A percentile compares a stretch with the other conserved stretches of the same genome.
Conservation (phyloP, 106 monocot genomes). For the Apostasia ramifera region DNA sequence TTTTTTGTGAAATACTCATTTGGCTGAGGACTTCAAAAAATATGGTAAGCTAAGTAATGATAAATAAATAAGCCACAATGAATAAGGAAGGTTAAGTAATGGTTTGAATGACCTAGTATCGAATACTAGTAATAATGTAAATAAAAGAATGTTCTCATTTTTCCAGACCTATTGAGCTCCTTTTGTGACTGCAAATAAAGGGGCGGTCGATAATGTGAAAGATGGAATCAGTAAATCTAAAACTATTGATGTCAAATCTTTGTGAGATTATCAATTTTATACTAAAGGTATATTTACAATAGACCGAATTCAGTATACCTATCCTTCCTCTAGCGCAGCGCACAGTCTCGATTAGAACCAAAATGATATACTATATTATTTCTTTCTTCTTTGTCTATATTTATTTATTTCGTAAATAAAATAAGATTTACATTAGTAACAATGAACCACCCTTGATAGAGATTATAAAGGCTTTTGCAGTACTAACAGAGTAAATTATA, state of each 20-base stretch:
- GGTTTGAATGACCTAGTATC: background rate
- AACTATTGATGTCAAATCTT: background rate
- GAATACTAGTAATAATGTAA: background rate
- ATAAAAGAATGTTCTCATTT: background rate
- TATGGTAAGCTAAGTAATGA: no score
- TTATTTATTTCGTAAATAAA: background rate
- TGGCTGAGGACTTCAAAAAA: no score
- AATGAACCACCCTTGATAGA: no score
- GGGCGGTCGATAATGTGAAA: background rate
- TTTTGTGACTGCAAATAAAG: background rate
- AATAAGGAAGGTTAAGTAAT: no score
- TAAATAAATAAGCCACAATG: no score
- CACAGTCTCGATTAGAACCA: background rate
- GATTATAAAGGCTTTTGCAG: no score
- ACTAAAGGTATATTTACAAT: background rate
- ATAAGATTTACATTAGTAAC: background rate
- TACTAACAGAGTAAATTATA: no score
- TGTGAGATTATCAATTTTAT: background rate
- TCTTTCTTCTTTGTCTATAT: background rate
- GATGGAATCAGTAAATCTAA: slow-evolving; percentile 1
- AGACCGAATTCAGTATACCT: background rate
- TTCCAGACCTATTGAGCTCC: no score
- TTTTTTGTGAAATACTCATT: background rate
- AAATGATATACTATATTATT: background rate
- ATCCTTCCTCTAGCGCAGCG: background rate